Evolutionary conservation across 345 rosid species (phyloP), one percentile per base, ranked within the genome.

Genomic region (Salix suchowensis): DNA sequence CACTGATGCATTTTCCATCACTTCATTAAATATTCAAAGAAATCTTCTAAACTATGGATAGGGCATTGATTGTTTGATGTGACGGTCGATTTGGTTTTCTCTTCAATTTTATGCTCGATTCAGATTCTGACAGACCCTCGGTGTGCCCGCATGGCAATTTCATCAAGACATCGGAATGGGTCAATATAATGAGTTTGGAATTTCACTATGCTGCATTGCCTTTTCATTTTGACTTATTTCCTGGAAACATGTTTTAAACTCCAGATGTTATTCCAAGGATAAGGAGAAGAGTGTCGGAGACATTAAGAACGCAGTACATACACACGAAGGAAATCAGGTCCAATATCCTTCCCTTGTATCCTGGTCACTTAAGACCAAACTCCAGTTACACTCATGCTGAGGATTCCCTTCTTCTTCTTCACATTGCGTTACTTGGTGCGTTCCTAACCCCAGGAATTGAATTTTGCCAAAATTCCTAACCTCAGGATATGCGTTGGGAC

Each of bases 241-340:
- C 37, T 64, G 14, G 50, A 5, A 4, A 67, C 14, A 7, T 58
- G 64, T 79, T 40, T 40, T 75, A 48, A 44, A 36, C 48, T 76
- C 72, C 89, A 90, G 97, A 84, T 79, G 62, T 70, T 72, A 28
- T 88, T 79, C 89, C 85, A 50, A 81, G 77, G 86, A 39, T 80
- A 82, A 87, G 95, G 82, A 87, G 97, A 75, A 80, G 95, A 62
- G 91, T 90, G 67, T 92, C 98, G 4, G 97, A 94, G 82, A 94
- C 97, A 61, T 92, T 85, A 70, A 87, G 97, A 84, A 77, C 85
- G 19, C 98, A 94, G 80, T 94, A 92, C 80, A 89, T 94, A 78
- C 89, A 89, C 75, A 83, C 88, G 46, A 89, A 92, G 80, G 93
- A 92, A 76, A 62, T 94, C 87, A 92, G 94, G 98, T 91, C 65